phyloP scores from a whole-genome alignment of 805 yeast species.

The Hanseniaspora guilliermondii region DNA sequence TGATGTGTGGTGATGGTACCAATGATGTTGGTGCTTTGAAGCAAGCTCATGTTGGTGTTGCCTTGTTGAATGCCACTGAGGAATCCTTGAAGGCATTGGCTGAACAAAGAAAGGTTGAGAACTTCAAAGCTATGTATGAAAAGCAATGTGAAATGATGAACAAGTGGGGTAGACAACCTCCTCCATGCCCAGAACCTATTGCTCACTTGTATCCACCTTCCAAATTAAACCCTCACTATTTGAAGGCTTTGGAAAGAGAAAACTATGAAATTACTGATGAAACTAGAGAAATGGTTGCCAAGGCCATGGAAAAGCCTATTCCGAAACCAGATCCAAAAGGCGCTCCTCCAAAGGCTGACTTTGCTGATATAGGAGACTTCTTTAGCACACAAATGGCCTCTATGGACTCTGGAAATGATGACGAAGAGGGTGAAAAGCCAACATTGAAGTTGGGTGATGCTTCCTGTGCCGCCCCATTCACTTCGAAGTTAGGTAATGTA shows the following conservation, averaged over 20 bases:
- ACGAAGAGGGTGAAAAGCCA: slow-evolving; percentile 71
- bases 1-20: slow-evolving; percentile 99
- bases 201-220: slow-evolving; percentile 97
- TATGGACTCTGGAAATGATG: slow-evolving; percentile 22
- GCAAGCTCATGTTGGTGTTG: slow-evolving; percentile 97
- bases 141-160: slow-evolving; percentile 71
- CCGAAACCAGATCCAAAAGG: slow-evolving; percentile 26
- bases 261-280: slow-evolving; percentile 75
- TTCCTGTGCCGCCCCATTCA: slow-evolving; percentile 97
- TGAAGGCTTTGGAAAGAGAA: slow-evolving; percentile 70
- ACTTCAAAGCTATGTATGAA: slow-evolving; percentile 54
- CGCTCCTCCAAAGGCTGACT: slow-evolving; percentile 26
- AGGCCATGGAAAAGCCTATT: slow-evolving; percentile 33
- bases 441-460: slow-evolving; percentile 93
- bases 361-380: slow-evolving; percentile 56
- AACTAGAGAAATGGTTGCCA: slow-evolving; percentile 46
- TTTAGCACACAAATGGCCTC: slow-evolving; percentile 42
- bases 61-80: slow-evolving; percentile 92
- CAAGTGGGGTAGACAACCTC: slow-evolving; percentile 73
- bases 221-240: slow-evolving; percentile 74
- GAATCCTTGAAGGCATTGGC: slow-evolving; percentile 82
- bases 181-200: slow-evolving; percentile 72
- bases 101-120: slow-evolving; percentile 61
- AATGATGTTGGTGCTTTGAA: slow-evolving; percentile 98
- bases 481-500: slow-evolving; percentile 85